phyloP scores from a whole-genome alignment of 1,284 basidiomycete species.

The Tilletia indica region DNA sequence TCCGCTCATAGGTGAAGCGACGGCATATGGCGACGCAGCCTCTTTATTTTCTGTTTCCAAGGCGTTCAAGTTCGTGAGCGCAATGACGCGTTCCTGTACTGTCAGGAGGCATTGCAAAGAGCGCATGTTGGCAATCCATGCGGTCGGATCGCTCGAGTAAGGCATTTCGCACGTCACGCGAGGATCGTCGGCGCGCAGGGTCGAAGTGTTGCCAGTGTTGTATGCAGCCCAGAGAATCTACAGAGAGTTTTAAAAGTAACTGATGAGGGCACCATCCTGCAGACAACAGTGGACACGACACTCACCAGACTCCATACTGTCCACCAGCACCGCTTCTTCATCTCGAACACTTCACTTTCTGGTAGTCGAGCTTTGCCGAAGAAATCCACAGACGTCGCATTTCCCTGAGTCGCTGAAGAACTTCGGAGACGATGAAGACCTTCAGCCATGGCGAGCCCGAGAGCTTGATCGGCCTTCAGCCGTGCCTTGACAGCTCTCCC shows the following conservation, averaged over 20 bases:
- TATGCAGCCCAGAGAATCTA: slow-evolving; percentile 25
- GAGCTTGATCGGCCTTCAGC: slow-evolving; percentile 48
- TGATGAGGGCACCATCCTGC: slow-evolving; percentile 18
- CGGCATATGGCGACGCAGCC: neutral
- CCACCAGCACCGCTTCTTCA: slow-evolving; percentile 51
- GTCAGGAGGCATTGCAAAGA: slow-evolving; percentile 44
- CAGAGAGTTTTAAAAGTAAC: neutral
- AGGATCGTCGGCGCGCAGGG: slow-evolving; percentile 49
- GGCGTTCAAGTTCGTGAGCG: slow-evolving; percentile 31
- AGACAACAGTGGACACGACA: slow-evolving; percentile 31
- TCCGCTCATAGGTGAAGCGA: neutral
- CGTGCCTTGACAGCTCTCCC: slow-evolving; percentile 47
- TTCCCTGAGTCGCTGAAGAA: slow-evolving; percentile 26
- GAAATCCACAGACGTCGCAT: neutral
- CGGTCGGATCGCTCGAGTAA: slow-evolving; percentile 25
- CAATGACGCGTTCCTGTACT: slow-evolving; percentile 46
- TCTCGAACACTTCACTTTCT: slow-evolving; percentile 37
- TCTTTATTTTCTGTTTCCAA: neutral
- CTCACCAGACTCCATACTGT: slow-evolving; percentile 40
- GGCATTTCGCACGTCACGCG: slow-evolving; percentile 48
- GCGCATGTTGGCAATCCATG: slow-evolving; percentile 40
- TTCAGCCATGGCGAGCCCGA: slow-evolving; percentile 48
- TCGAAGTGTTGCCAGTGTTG: slow-evolving; percentile 47
- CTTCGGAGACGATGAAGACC: slow-evolving; percentile 43
- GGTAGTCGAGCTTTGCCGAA: neutral